phyloP scores from a whole-genome alignment of 2,329 filamentous ascomycete species.

The Botryotinia narcissicola region DNA sequence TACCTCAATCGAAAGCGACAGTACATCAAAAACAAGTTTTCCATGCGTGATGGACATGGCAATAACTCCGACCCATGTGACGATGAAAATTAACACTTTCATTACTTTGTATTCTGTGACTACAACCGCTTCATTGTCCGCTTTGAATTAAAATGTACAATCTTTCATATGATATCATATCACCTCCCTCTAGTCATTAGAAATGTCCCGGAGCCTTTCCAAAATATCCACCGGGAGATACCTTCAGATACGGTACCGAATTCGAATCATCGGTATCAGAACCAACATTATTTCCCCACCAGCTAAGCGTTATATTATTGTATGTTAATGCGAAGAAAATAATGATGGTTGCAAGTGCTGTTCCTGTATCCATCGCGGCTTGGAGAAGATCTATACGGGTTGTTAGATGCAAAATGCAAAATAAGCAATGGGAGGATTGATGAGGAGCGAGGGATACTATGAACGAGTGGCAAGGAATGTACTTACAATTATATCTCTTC shows the following conservation, averaged over 20 bases:
- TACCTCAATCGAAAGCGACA: background rate
- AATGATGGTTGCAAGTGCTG: constrained; percentile 51
- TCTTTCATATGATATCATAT: background rate
- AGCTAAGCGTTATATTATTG: constrained; percentile 42
- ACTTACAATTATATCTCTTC: constrained; percentile 43
- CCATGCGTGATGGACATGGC: background rate
- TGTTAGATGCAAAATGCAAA: background rate
- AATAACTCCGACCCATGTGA: background rate
- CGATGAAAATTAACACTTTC: background rate
- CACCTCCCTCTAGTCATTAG: background rate
- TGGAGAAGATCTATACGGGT: constrained; percentile 42
- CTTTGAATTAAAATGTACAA: background rate
- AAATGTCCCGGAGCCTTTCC: background rate
- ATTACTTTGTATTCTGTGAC: background rate
- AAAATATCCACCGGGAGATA: background rate
- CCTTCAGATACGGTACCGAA: constrained; percentile 6
- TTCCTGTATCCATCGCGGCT: constrained; percentile 49
- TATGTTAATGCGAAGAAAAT: constrained; percentile 54
- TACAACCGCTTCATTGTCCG: background rate
- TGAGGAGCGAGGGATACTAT: background rate
- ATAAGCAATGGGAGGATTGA: background rate
- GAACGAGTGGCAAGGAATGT: background rate
- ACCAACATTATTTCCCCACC: constrained; percentile 37
- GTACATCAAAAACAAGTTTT: background rate
- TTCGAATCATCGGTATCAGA: constrained; percentile 1